Percentiles rank a stretch among this genome's conserved stretches.
Evolutionary conservation across 495 filamentous ascomycete genomes (phyloP).

Genomic region (Friedmanniomyces simplex): DNA sequence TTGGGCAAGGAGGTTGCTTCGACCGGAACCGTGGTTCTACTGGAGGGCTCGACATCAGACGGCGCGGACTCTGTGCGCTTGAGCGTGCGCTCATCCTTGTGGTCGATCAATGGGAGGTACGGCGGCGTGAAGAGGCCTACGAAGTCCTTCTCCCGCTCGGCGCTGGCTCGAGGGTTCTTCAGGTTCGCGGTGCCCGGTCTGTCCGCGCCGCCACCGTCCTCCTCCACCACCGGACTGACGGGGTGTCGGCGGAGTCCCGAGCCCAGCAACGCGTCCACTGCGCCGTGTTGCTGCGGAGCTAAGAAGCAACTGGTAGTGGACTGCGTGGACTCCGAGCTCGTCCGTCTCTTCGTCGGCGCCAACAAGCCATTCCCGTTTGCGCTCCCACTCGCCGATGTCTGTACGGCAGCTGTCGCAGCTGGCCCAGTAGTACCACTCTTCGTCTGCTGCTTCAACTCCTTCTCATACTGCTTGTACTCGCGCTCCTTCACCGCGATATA

Average conservation of each 20-base stretch:
- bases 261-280: neutral
- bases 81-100: neutral
- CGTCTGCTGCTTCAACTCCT: constrained; percentile 5
- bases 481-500: constrained; percentile 20
- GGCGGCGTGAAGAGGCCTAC: constrained; percentile 19
- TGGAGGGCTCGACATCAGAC: neutral
- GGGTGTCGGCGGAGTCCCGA: neutral
- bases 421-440: neutral
- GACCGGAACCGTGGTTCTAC: neutral
- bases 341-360: neutral
- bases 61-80: constrained; percentile 12
- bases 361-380: neutral
- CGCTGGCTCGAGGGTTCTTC: constrained; percentile 2
- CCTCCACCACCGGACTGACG: neutral
- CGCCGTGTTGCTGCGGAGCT: neutral
- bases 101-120: constrained; percentile 14
- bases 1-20: neutral
- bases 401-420: neutral
- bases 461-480: constrained; percentile 21
- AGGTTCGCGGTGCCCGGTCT: neutral
- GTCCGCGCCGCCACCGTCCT: neutral
- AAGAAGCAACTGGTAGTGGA: neutral
- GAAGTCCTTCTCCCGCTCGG: constrained; percentile 18
- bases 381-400: neutral
- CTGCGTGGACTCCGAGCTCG: neutral